Percentiles rank a stretch among this genome's conserved stretches.
Conservation (phyloP, 805 yeast species). For the Kuraishia capsulata region DNA sequence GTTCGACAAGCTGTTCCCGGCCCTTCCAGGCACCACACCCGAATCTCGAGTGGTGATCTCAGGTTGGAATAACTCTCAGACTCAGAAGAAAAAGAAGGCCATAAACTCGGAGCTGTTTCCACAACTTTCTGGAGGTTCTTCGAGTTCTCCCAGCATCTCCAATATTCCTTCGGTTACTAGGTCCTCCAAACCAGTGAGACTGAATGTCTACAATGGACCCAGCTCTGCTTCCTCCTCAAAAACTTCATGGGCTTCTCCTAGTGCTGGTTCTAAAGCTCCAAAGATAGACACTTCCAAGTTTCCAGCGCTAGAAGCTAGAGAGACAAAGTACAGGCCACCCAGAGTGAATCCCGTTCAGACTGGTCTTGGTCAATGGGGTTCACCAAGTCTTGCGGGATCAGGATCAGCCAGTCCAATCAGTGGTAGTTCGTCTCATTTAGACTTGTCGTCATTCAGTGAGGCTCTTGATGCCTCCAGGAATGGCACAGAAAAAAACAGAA, state of each 20-base stretch:
- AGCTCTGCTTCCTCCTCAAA: slow-evolving; percentile 17
- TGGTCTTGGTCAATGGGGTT: slow-evolving; percentile 24
- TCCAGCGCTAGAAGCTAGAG: slow-evolving; percentile 27
- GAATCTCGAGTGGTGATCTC: background rate
- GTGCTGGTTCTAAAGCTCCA: slow-evolving; percentile 2
- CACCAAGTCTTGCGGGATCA: too few relatives aligned
- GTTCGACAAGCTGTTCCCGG: slow-evolving; percentile 38
- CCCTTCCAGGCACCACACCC: slow-evolving; percentile 23
- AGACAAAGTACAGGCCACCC: slow-evolving; percentile 38
- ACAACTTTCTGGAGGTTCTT: slow-evolving; percentile 6
- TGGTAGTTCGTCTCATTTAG: slow-evolving; percentile 9
- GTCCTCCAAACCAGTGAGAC: slow-evolving; percentile 1
- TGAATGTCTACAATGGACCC: slow-evolving; percentile 14
- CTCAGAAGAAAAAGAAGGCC: slow-evolving; percentile 30
- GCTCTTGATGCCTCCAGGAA: slow-evolving; percentile 8
- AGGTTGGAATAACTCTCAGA: slow-evolving; percentile 9
- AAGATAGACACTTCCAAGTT: slow-evolving; percentile 8
- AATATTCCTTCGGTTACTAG: background rate
- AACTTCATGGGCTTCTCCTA: slow-evolving; percentile 4
- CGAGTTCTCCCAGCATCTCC: background rate
- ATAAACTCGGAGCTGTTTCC: slow-evolving; percentile 2
- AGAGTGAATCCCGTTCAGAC: slow-evolving; percentile 42
- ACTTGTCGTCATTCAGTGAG: slow-evolving; percentile 11
- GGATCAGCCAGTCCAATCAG: slow-evolving; percentile 7
- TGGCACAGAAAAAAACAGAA: slow-evolving; percentile 21